Percentiles rank a stretch among this genome's conserved stretches.
Conservation (phyloP, 2,329 filamentous ascomycete genomes). For the Grosmannia penicillata region DNA sequence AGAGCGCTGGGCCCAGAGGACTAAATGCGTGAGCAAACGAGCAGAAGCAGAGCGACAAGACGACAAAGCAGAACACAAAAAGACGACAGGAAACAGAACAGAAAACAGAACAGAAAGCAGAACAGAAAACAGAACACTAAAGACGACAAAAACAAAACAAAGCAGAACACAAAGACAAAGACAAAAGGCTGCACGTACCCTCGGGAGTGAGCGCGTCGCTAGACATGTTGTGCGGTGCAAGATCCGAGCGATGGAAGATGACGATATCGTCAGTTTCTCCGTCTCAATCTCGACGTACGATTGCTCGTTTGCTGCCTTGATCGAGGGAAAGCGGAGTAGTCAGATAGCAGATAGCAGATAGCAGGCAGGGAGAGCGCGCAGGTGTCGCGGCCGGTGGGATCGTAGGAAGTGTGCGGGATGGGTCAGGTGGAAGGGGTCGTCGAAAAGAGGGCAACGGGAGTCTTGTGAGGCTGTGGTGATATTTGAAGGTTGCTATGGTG, state of each 20-base stretch:
- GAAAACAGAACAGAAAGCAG: too few species aligned
- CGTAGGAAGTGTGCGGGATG: too few species aligned
- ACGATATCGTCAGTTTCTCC: too few species aligned
- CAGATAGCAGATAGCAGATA: too few species aligned
- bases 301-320: too few species aligned
- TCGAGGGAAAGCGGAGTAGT: too few species aligned
- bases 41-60: not conserved
- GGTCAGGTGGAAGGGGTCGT: not conserved
- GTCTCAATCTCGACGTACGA: too few species aligned
- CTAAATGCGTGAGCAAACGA: conserved; percentile 29
- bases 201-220: conserved; percentile 21
- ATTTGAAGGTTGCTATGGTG: conserved; percentile 11
- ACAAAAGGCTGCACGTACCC: conserved; percentile 17
- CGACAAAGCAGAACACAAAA: not conserved
- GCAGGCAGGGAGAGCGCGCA: too few species aligned
- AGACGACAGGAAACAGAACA: not conserved
- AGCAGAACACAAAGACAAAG: not conserved
- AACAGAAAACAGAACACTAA: too few species aligned
- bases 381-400: too few species aligned
- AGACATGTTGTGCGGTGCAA: conserved; percentile 12
- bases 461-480: conserved; percentile 5
- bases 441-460: conserved; percentile 3
- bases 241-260: not conserved
- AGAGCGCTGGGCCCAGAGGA: conserved; percentile 97
- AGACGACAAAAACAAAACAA: not conserved